Base-by-base conservation (phyloP, 208 protist genomes). In the Leishmania lainsoni region DNA sequence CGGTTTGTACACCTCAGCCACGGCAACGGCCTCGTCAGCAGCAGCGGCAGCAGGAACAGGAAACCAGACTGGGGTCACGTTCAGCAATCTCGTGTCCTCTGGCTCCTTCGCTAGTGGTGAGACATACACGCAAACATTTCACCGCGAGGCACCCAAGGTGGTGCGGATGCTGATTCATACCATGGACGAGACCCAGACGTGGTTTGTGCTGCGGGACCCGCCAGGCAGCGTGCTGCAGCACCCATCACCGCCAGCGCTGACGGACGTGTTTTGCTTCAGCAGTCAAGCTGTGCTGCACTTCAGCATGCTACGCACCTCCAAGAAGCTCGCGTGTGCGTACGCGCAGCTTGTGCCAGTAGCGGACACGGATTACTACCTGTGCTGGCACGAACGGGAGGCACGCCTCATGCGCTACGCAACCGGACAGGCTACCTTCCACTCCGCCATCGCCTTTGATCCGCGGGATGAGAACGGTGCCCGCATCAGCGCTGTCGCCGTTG, bases 121-220 rank as follows among this genome's bases (percentile, higher is more conserved):
- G 79, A 94, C 91, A 20, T 94, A 96, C 86, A 94, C 87, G 14
- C 81, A 78, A 42, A 89, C 91, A 29, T 95, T 93, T 81, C 77
- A 89, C 35, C 86, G 88, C 45, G 85, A 92, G 76, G 73, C 84
- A 58, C 92, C 92, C 1, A 93, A 94, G 83, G 84, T 95, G 52
- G 77, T 91, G 56, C 86, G 78, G 22, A 96, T 97, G 89, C 84
- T 97, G 3, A 81, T 94, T 45, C 91, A 92, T 81, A 83, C 87
- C 29, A 77, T 92, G 69, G 89, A 90, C 71, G 78, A 75, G 48
- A 83, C 87, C 29, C 85, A 89, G 48, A 83, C 81, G 35, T 87
- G 85, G 85, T 96, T 91, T 71, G 69, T 80, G 29, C 81, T 97
- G 42, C 83, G 82, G 4, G 91, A 96, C 54, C 87, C 87, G 39